phyloP scores from a whole-genome alignment of 148 eudicot genomes.

The Rhododendron griersonianum region DNA sequence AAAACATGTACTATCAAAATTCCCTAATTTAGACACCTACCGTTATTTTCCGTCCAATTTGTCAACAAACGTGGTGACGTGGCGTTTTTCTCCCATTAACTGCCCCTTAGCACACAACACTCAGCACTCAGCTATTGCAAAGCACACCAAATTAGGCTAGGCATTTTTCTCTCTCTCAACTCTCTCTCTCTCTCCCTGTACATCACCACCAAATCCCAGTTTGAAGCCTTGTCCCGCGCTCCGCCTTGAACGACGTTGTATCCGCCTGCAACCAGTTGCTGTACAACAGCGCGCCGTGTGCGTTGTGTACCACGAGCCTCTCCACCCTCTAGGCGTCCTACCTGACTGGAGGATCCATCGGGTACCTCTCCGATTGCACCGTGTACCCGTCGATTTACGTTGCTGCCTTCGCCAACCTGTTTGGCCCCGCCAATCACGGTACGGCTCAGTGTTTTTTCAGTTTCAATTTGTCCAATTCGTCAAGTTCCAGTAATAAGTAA shows the following conservation, averaged over 20 bases:
- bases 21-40: too few relatives aligned
- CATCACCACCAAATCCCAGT: conserved; percentile 25
- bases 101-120: too few relatives aligned
- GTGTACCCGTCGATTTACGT: conserved; percentile 51
- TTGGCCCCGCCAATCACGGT: neutral
- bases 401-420: conserved; percentile 45
- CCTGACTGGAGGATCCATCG: conserved; percentile 30
- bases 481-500: conserved; percentile 6
- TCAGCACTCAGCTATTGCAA: neutral
- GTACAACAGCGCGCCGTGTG: conserved; percentile 44
- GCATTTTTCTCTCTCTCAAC: too few relatives aligned
- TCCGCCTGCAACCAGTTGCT: conserved; percentile 52
- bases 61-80: too few relatives aligned
- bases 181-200: conserved; percentile 35
- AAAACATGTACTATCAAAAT: too few relatives aligned
- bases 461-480: conserved; percentile 14
- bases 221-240: conserved; percentile 15
- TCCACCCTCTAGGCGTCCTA: conserved; percentile 39
- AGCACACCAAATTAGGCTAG: too few relatives aligned
- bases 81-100: too few relatives aligned
- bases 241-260: conserved; percentile 20
- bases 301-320: conserved; percentile 22
- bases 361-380: conserved; percentile 60
- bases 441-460: conserved; percentile 52
- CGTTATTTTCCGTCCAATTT: too few relatives aligned